Evolutionary conservation across 148 eudicot genomes (phyloP).

Genomic region (Vaccinium corymbosum): DNA sequence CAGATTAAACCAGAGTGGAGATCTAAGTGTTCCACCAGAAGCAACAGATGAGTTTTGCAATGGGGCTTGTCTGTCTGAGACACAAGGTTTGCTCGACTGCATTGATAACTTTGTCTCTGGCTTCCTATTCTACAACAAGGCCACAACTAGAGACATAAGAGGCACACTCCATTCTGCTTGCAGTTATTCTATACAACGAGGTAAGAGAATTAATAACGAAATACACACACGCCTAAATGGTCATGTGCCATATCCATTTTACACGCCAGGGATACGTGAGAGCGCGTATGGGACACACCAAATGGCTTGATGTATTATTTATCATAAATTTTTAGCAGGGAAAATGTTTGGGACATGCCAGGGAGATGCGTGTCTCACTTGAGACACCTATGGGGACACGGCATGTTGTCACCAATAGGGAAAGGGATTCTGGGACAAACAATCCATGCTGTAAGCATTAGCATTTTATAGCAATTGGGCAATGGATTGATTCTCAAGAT

Average conservation of each 20-base stretch:
- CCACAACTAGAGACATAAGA: conserved; percentile 34
- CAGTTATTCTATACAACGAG: conserved; percentile 36
- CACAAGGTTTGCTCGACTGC: conserved; percentile 44
- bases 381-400: no score
- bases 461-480: background rate
- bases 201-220: conserved; percentile 11
- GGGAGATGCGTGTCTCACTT: no score
- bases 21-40: conserved; percentile 41
- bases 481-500: background rate
- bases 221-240: no score
- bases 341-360: no score
- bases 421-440: background rate
- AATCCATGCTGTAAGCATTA: background rate
- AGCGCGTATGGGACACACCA: no score
- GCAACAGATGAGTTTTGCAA: conserved; percentile 54
- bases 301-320: no score
- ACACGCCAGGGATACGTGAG: no score
- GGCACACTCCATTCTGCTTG: conserved; percentile 43
- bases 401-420: background rate
- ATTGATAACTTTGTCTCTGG: conserved; percentile 29
- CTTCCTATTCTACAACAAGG: conserved; percentile 55
- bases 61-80: conserved; percentile 53
- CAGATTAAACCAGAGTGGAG: conserved; percentile 50
- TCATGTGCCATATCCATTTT: no score
- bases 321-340: no score